A percentile compares a stretch with the other conserved stretches of the same genome.
Evolutionary conservation across 805 yeast species (phyloP).

Genomic region (Wickerhamiella shivajii): DNA sequence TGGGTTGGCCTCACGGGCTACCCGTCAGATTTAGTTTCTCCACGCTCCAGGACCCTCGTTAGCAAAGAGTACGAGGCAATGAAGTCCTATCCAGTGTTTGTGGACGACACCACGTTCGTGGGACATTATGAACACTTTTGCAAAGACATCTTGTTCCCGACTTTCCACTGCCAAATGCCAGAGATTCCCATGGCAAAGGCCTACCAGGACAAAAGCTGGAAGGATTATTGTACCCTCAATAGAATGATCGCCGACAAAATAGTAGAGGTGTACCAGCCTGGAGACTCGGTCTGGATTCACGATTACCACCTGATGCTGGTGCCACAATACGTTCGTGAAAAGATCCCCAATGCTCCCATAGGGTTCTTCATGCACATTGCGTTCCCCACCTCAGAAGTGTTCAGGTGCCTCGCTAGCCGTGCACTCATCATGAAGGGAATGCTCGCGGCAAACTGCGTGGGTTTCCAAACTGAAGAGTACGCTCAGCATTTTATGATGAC

Average conservation of each 20-base stretch:
- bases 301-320: constrained; percentile 93
- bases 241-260: constrained; percentile 63
- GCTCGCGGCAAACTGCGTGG: constrained; percentile 74
- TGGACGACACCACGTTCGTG: constrained; percentile 65
- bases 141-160: constrained; percentile 93
- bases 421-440: constrained; percentile 62
- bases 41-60: constrained; percentile 26
- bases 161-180: constrained; percentile 84
- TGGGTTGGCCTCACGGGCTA: constrained; percentile 93
- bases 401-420: constrained; percentile 84
- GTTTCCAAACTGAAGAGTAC: constrained; percentile 86
- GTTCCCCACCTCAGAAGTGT: constrained; percentile 90
- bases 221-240: constrained; percentile 91
- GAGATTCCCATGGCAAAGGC: constrained; percentile 90
- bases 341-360: constrained; percentile 68
- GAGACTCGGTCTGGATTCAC: constrained; percentile 93
- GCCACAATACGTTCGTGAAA: constrained; percentile 70
- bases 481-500: constrained; percentile 90
- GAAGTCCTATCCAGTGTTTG: constrained; percentile 49
- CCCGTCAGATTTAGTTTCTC: constrained; percentile 62
- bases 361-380: constrained; percentile 89
- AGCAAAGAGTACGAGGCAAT: constrained; percentile 27
- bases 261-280: constrained; percentile 53
- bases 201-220: constrained; percentile 96
- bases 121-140: constrained; percentile 89